Evolutionary conservation across 345 rosid genomes (phyloP).

Genomic region (Eutrema heterophyllum): DNA sequence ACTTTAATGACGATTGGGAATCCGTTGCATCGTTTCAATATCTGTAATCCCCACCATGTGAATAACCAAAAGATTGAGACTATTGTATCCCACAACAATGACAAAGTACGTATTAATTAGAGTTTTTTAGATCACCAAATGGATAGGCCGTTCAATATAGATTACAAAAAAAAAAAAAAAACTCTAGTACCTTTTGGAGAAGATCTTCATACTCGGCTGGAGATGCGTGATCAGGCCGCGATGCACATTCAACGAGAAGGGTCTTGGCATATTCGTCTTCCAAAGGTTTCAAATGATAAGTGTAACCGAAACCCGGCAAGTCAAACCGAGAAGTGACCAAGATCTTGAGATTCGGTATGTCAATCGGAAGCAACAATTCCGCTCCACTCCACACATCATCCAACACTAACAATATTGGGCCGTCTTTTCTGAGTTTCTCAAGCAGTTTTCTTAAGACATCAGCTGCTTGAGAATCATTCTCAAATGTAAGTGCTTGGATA

Average conservation of each 20-base stretch:
- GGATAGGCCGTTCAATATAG: too few species aligned
- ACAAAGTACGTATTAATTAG: too few species aligned
- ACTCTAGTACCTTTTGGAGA: slow-evolving; percentile 38
- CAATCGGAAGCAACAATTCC: slow-evolving; percentile 33
- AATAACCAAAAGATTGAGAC: too few species aligned
- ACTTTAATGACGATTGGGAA: slow-evolving; percentile 49
- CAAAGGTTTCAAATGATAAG: slow-evolving; percentile 33
- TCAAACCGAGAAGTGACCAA: slow-evolving; percentile 57
- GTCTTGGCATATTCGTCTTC: slow-evolving; percentile 31
- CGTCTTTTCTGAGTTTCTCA: neutral
- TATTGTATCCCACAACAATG: too few species aligned
- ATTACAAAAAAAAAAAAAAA: too few species aligned
- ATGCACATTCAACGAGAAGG: slow-evolving; percentile 37
- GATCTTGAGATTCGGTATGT: too few species aligned
- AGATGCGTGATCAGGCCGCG: neutral
- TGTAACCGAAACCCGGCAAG: slow-evolving; percentile 34
- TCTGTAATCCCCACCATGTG: slow-evolving; percentile 24
- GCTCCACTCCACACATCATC: slow-evolving; percentile 64
- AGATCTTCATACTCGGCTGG: slow-evolving; percentile 24
- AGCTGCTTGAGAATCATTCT: slow-evolving; percentile 27
- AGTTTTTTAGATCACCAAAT: too few species aligned
- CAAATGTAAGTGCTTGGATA: neutral
- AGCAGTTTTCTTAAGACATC: slow-evolving; percentile 22
- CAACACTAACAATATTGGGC: slow-evolving; percentile 48
- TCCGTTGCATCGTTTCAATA: slow-evolving; percentile 52